A percentile compares a stretch with the other conserved stretches of the same genome.
Conservation (phyloP, 352 stramenopile genomes). For the Globisporangium middletonii region DNA sequence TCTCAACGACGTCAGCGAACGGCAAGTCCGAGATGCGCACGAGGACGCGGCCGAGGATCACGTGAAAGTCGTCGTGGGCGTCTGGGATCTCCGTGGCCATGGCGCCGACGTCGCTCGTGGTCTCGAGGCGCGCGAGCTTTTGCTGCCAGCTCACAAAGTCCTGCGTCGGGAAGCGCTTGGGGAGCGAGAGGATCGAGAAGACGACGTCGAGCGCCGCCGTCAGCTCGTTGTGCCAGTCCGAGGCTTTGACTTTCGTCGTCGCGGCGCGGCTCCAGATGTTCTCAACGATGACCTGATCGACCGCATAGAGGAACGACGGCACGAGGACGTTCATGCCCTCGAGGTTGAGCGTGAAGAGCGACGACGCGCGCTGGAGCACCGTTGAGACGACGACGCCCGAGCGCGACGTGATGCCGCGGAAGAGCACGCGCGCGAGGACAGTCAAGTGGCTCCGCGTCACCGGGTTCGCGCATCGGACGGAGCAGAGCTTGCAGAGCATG, state of each 20-base stretch:
- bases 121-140: conserved; percentile 33
- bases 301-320: conserved; percentile 70
- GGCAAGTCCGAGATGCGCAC: conserved; percentile 67
- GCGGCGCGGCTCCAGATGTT: conserved; percentile 73
- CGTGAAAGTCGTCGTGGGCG: conserved; percentile 57
- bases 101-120: conserved; percentile 18
- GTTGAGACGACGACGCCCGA: conserved; percentile 75
- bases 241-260: conserved; percentile 61
- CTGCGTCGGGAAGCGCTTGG: conserved; percentile 65
- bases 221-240: conserved; percentile 79
- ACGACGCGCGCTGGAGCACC: conserved; percentile 66
- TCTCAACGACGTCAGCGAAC: conserved; percentile 67
- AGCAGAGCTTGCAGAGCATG: conserved; percentile 74
- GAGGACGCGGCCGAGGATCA: conserved; percentile 68
- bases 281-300: conserved; percentile 79
- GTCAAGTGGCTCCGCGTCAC: conserved; percentile 63
- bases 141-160: conserved; percentile 79
- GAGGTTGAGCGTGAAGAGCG: conserved; percentile 74
- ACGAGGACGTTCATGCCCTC: conserved; percentile 76
- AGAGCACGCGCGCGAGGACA: conserved; percentile 56
- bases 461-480: conserved; percentile 52
- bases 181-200: conserved; percentile 65
- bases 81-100: conserved; percentile 71
- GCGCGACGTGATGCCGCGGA: conserved; percentile 70
- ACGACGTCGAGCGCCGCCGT: conserved; percentile 71